Evolutionary conservation across 352 stramenopile genomes (phyloP).

Genomic region (Pythium phragmitis): DNA sequence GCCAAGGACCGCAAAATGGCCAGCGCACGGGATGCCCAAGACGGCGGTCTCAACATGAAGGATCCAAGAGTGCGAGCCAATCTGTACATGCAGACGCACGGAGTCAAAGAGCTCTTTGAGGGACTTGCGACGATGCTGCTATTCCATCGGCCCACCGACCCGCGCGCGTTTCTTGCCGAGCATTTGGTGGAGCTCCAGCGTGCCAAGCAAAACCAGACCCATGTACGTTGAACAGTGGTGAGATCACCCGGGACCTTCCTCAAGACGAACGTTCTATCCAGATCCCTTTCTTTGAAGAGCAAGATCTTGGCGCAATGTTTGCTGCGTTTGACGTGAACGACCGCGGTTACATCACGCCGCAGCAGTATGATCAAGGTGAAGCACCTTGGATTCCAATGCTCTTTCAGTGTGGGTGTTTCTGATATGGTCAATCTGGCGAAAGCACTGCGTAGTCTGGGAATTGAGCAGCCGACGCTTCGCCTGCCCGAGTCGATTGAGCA

Average conservation of each 20-base stretch:
- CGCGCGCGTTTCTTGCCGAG: slow-evolving; percentile 57
- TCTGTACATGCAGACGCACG: slow-evolving; percentile 64
- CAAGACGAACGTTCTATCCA: slow-evolving; percentile 12
- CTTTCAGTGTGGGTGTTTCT: background rate
- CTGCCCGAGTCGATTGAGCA: slow-evolving; percentile 58
- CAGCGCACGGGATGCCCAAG: background rate
- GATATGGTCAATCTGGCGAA: background rate
- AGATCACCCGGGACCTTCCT: background rate
- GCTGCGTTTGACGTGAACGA: slow-evolving; percentile 73
- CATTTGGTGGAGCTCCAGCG: slow-evolving; percentile 55
- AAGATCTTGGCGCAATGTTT: slow-evolving; percentile 76
- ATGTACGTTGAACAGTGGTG: slow-evolving; percentile 33
- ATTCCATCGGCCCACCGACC: slow-evolving; percentile 60
- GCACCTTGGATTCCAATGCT: background rate
- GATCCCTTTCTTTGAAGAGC: slow-evolving; percentile 71
- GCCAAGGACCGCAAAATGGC: background rate
- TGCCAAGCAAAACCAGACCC: slow-evolving; percentile 50
- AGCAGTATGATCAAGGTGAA: slow-evolving; percentile 70
- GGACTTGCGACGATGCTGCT: slow-evolving; percentile 59
- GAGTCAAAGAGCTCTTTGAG: slow-evolving; percentile 70
- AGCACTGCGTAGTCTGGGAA: slow-evolving; percentile 63
- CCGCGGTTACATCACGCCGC: slow-evolving; percentile 53
- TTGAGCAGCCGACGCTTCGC: slow-evolving; percentile 60
- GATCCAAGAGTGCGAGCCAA: slow-evolving; percentile 62
- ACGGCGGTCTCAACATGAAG: slow-evolving; percentile 43